Percentiles rank a stretch among this genome's conserved stretches.
These are phyloP conservation scores for Musa acuminata DNA, from an alignment of 176 grass and related monocot species.

Conservation along the genomic window DNA sequence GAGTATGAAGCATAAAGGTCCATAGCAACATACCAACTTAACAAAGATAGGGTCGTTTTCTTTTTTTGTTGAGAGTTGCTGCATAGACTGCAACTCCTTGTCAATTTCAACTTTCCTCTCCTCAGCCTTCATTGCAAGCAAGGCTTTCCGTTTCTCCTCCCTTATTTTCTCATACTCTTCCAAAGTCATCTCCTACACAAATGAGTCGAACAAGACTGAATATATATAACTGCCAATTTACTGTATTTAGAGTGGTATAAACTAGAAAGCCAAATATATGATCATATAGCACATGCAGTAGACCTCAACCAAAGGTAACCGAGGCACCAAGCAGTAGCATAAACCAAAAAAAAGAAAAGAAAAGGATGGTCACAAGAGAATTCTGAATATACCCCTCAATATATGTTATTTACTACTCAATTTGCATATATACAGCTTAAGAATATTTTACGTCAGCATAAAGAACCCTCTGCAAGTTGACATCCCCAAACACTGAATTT, in stretches of 20 bases:
- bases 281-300: neutral
- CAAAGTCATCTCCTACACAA: slow-evolving; percentile 70
- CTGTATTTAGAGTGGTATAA: neutral
- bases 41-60: slow-evolving; percentile 51
- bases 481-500: too few relatives aligned
- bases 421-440: too few relatives aligned
- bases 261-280: neutral
- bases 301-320: neutral
- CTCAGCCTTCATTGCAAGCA: slow-evolving; percentile 50
- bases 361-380: too few relatives aligned
- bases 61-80: slow-evolving; percentile 52
- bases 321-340: neutral
- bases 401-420: too few relatives aligned
- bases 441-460: too few relatives aligned
- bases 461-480: too few relatives aligned
- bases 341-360: neutral
- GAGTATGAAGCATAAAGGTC: neutral
- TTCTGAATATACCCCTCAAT: too few relatives aligned
- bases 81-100: slow-evolving; percentile 64
- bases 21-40: slow-evolving; percentile 37
- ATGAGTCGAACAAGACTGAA: neutral
- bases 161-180: slow-evolving; percentile 81
- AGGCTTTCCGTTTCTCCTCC: slow-evolving; percentile 70
- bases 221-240: neutral
- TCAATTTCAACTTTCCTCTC: slow-evolving; percentile 74